Base-by-base conservation (phyloP, 163 green algal genomes). In the Chlorella variabilis region DNA sequence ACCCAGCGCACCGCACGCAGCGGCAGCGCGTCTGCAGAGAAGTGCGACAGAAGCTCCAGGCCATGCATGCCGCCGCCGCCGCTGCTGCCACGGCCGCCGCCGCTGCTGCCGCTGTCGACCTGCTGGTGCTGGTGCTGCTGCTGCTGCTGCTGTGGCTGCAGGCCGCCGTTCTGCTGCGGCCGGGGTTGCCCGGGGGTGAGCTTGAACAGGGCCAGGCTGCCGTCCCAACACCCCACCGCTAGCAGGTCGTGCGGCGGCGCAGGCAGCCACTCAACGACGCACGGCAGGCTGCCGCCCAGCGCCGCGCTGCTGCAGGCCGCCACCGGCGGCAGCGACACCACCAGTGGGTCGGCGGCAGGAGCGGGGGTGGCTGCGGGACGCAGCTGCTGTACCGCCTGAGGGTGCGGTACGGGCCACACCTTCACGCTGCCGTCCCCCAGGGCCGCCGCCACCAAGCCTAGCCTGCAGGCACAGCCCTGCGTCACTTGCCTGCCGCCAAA, bases 191-290 rank as follows among this genome's bases (percentile, higher is more conserved):
- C 45, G 11, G 76, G 61, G 1, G 25, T 27, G 33, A 91, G 54
- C 49, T 83, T 39, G 6, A 82, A 61, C 0, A 91, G 36, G 6
- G 86, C 83, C 7, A 88, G 80, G 6, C 29, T 89, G 48, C 87
- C 87, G 49, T 91, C 87, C 87, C 83, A 89, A 74, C 71, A 86
- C 20, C 87, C 87, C 31, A 88, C 82, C 21, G 88, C 49, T 3
- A 91, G 76, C 34, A 91, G 66, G 66, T 91, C 87, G 76, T 91
- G 65, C 1, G 87, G 87, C 3, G 31, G 13, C 1, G 36, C 49
- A 1, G 87, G 79, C 42, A 91, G 83, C 87, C 87, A 91, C 36
- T 91, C 86, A 21, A 91, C 3, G 20, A 67, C 54, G 49, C 45
- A 77, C 4, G 86, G 75, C 75, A 80, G 74, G 77, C 83, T 87